phyloP scores from a whole-genome alignment of 768 basidiomycete genomes.

The Macrolepiota fuliginosa region DNA sequence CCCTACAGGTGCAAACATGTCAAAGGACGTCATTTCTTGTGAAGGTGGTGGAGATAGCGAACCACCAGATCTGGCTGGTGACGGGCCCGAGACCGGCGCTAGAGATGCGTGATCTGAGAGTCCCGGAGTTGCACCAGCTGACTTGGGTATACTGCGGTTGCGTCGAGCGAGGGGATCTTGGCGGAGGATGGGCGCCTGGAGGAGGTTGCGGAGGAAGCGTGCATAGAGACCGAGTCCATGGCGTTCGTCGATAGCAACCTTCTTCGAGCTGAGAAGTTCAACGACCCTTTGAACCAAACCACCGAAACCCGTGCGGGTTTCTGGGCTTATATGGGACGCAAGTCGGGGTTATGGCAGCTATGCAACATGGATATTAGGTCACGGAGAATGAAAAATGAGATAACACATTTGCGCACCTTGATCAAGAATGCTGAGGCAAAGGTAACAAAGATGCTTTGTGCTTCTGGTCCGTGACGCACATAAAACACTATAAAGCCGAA shows the following conservation, averaged over 20 bases:
- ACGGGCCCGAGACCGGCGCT: conserved; percentile 26
- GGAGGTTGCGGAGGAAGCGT: conserved; percentile 70
- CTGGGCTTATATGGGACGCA: conserved; percentile 51
- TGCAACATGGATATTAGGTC: not conserved
- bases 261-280: conserved; percentile 63
- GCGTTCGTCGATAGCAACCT: conserved; percentile 75
- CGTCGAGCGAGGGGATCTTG: conserved; percentile 13
- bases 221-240: conserved; percentile 82
- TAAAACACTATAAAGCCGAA: conserved; percentile 32
- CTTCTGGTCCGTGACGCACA: conserved; percentile 74
- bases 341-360: conserved; percentile 81
- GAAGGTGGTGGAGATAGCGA: conserved; percentile 49
- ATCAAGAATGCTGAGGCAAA: conserved; percentile 83
- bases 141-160: conserved; percentile 6
- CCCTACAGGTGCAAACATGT: conserved; percentile 33
- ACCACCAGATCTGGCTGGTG: conserved; percentile 29
- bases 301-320: conserved; percentile 62
- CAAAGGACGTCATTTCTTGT: conserved; percentile 43
- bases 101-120: conserved; percentile 7
- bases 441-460: conserved; percentile 75
- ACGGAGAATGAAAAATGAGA: not conserved
- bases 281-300: conserved; percentile 62
- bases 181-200: conserved; percentile 26
- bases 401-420: conserved; percentile 45
- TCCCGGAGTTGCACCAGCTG: conserved; percentile 11